Conservation (phyloP, 108 stramenopile genomes). For the Nitzschia sp. region DNA sequence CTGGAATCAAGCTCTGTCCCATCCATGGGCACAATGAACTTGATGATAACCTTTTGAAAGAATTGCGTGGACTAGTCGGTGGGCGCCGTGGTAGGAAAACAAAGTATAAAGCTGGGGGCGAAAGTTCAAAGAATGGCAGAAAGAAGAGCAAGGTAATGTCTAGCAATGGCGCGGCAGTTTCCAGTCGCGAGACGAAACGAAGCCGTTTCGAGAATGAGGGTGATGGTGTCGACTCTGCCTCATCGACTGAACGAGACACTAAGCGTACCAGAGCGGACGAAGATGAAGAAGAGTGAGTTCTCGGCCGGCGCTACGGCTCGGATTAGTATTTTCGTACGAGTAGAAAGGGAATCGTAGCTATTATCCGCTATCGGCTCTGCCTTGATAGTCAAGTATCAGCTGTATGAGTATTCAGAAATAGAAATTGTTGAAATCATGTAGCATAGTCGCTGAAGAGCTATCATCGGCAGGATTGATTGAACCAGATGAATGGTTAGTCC, state of each 20-base stretch:
- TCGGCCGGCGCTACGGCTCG: no score
- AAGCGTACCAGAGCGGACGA: not conserved
- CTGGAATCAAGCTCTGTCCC: slow-evolving; percentile 83
- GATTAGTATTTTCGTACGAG: no score
- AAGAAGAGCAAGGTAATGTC: slow-evolving; percentile 10
- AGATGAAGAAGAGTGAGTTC: no score
- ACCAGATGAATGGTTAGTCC: no score
- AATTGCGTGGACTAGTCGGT: slow-evolving; percentile 54
- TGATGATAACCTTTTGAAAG: slow-evolving; percentile 57
- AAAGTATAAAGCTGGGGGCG: slow-evolving; percentile 8
- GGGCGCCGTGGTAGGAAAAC: slow-evolving; percentile 59
- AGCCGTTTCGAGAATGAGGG: not conserved
- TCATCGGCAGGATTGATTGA: no score
- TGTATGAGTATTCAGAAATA: no score
- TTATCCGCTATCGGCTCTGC: no score
- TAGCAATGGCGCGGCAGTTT: slow-evolving; percentile 2
- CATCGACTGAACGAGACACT: not conserved
- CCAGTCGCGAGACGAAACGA: not conserved
- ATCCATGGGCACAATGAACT: slow-evolving; percentile 77
- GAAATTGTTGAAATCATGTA: no score
- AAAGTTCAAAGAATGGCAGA: slow-evolving; percentile 19
- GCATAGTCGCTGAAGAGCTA: no score
- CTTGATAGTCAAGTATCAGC: no score
- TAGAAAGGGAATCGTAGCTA: no score
- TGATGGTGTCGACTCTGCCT: not conserved